Conservation (phyloP, 208 protist species). For the Acanthamoeba rhysodes region DNA sequence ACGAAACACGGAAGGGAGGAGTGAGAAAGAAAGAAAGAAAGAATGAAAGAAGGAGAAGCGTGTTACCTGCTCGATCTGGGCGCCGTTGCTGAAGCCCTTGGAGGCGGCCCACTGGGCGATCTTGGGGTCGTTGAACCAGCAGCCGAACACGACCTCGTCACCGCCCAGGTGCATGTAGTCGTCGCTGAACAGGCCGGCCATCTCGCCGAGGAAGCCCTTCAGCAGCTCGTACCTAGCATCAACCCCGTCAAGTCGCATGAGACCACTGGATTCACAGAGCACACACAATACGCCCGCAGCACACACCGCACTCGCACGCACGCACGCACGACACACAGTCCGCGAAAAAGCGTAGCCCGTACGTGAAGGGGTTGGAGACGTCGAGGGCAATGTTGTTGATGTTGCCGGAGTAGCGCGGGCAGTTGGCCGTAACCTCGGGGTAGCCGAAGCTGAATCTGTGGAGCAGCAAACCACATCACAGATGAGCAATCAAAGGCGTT, state of each 20-base stretch:
- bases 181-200: neutral
- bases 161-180: conserved; percentile 24
- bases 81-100: neutral
- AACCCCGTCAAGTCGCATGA: neutral
- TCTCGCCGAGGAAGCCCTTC: neutral
- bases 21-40: neutral
- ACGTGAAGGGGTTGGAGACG: neutral
- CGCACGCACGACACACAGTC: no score
- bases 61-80: neutral
- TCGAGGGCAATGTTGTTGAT: neutral
- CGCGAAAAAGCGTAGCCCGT: no score
- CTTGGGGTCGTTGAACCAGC: conserved; percentile 5
- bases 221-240: neutral
- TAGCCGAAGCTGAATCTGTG: neutral
- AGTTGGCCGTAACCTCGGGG: neutral
- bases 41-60: no score
- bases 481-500: neutral
- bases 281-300: no score
- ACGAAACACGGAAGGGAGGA: neutral
- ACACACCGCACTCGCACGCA: no score
- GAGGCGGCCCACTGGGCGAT: conserved; percentile 16
- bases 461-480: no score
- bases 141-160: conserved; percentile 25
- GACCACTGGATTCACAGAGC: no score
- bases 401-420: neutral